These are phyloP conservation scores for Anastatica hierochuntica DNA, from an alignment of 345 rosid genomes.

Conservation along the genomic window DNA sequence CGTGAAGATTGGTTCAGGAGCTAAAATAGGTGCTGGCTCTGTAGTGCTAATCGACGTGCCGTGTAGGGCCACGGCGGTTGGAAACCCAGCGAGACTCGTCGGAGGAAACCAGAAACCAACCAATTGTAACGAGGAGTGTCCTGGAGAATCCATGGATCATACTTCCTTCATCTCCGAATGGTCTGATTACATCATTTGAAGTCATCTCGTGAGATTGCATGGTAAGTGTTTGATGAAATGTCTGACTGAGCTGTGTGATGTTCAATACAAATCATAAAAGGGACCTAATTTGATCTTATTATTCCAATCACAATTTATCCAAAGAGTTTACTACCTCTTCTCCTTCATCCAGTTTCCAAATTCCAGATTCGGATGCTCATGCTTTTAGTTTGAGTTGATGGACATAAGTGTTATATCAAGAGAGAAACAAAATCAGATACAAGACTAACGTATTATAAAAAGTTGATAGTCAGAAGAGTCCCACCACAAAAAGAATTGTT, in stretches of 20 bases:
- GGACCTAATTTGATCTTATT: background rate
- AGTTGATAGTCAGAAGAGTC: background rate
- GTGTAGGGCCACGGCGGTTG: slow-evolving; percentile 68
- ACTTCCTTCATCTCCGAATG: slow-evolving; percentile 85
- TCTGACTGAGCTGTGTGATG: no score
- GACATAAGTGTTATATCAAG: no score
- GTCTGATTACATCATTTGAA: slow-evolving; percentile 69
- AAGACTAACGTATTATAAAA: no score
- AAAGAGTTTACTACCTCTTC: no score
- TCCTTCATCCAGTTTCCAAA: no score
- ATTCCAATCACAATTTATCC: no score
- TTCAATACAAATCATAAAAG: no score
- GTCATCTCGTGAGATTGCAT: no score
- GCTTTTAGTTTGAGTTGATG: no score
- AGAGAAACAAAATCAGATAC: no score
- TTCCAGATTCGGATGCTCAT: no score
- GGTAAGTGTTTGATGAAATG: background rate
- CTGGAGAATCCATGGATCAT: slow-evolving; percentile 97
- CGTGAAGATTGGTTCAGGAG: slow-evolving; percentile 73
- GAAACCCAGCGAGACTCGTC: slow-evolving; percentile 89
- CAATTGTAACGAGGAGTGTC: slow-evolving; percentile 50
- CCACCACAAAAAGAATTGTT: background rate
- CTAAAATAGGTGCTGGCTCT: slow-evolving; percentile 91
- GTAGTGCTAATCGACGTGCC: slow-evolving; percentile 82
- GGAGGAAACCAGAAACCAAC: slow-evolving; percentile 77